Base-by-base conservation (phyloP, 2,329 filamentous ascomycete species). In the Dactylellina haptotyla region DNA sequence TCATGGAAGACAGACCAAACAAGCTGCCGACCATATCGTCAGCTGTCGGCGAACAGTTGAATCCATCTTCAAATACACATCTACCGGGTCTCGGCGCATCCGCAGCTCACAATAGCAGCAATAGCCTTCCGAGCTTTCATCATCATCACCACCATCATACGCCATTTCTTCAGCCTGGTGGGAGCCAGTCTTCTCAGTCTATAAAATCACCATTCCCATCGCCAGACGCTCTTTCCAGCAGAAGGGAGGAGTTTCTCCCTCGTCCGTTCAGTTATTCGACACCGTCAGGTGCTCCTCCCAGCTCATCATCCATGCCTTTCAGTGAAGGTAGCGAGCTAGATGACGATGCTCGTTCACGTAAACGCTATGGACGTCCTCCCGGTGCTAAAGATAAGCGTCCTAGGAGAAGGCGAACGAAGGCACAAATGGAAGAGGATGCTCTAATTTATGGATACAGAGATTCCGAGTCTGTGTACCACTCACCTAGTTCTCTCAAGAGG, bases 361-460 rank as follows among this genome's bases (percentile, higher is more conserved):
- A 75, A 34, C 62, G 70, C 8, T 75, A 75, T 28, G 70, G 70
- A 2, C 56, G 70, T 32, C 70, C 70, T 25, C 70, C 70, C 16
- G 70, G 70, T 34, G 70, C 70, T 16, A 75, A 75, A 30, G 70
- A 75, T 50, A 75, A 75, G 48, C 62, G 70, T 12, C 70, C 70
- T 9, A 43, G 70, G 9, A 62, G 70, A n/a, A 62, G 70, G 26
- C 41, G 70, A 39, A 75, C 70, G 56, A 75, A 75, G 20, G 70
- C 70, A 23, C 70, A 75, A 12, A 75, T 75, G 70, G 70, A 75
- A 48, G 70, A 75, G 20, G 70, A 75, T 54, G 70, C 70, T 18
- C 51, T 75, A 23, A 67, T 75, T 0, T 75, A 75, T 18, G 70
- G 70, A 14, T 73, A 73, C 25, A 61, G 69, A 25, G 69, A 73